Evolutionary conservation across 352 stramenopile genomes (phyloP), one percentile per base, ranked within the genome.

Genomic region (Globisporangium ultimum): DNA sequence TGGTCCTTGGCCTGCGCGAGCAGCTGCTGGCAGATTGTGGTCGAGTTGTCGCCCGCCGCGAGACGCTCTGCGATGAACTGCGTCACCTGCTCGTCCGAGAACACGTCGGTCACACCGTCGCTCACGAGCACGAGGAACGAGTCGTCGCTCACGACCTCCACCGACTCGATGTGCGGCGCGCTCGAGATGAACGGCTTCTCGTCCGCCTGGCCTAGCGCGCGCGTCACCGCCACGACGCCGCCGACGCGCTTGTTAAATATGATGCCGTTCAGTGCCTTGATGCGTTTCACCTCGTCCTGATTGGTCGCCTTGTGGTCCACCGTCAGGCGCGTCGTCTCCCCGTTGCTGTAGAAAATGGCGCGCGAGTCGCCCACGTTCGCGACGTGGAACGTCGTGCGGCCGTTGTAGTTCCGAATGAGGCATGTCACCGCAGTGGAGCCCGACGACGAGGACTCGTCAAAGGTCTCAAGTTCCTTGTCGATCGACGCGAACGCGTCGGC

Each of bases 261-360:
- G 57, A 93, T 93, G 38, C 84, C 84, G 52, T 90, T 82, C 24
- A 80, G 69, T 10, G 69, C 80, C 15, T 78, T 80, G 57, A 93
- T 93, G 41, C 84, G 84, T 58, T 73, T 79, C 48, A 83, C 67
- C 55, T 93, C 84, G 67, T 88, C 80, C 52, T 77, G 71, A 67
- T 91, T 91, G 18, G 80, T 88, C 20, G 81, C 81, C 62, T 88
- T 86, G 70, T 91, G 81, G 51, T 93, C 84, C n/a, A 87, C 76
- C 7, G 76, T 80, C 20, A 93, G 64, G 13, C 84, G 78, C 24
- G 70, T 71, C 9, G 79, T 88, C 42, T 66, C 51, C 38, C 72
- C 70, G 52, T 74, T 59, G 22, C 68, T 75, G 55, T 72, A 88
- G 38, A 89, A 74, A 48, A 93, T 77, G 22, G 81, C 83, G 53